Base-by-base conservation (phyloP, 495 filamentous ascomycete species). In the Podospora tetraspora region DNA sequence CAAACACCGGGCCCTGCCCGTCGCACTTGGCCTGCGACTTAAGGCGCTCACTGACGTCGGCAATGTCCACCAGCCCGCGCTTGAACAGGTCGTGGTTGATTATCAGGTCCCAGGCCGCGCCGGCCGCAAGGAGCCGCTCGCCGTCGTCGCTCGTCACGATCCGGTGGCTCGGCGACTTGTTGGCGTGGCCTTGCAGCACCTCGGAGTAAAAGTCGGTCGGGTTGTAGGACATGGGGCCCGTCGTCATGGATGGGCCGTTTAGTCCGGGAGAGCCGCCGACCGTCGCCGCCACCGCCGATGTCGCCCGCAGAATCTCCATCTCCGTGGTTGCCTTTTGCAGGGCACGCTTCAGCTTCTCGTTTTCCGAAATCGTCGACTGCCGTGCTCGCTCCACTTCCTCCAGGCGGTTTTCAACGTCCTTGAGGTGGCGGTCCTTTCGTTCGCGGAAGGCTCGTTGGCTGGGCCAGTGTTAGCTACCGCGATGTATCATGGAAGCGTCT, bases 361-460 rank as follows among this genome's bases (percentile, higher is more conserved):
- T 96, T 74, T 96, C 92, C 19, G 74, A 75, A 12, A 76, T 69
- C 30, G 80, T 76, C 61, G 78, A 73, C 62, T 79, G 75, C 72
- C 82, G 76, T 10, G 75, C 77, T 69, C 85, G 82, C 77, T 93
- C 89, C 24, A 96, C 84, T 63, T 83, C 85, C 65, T 86, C 88
- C 52, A 97, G 89, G 74, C 96, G 95, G 62, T 87, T 84, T 79
- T 98, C 94, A 32, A 98, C 89, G 65, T 97, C 92, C 76, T 91
- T 91, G 61, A 97, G 92, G 73, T 96, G 94, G 58, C 89, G 88
- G 76, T 97, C 95, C 79, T 97, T 99, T 70, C 95, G 91, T 77
- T 99, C 95, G 66, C 95, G 92, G 77, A 97, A 99, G 60, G 95
- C 95, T 74, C 95, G 90, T 82, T 99, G 95, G 34, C 94, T 97